A percentile compares a stretch with the other conserved stretches of the same genome.
Conservation (phyloP, 495 filamentous ascomycete species). For the Aspergillus bridgeri region DNA sequence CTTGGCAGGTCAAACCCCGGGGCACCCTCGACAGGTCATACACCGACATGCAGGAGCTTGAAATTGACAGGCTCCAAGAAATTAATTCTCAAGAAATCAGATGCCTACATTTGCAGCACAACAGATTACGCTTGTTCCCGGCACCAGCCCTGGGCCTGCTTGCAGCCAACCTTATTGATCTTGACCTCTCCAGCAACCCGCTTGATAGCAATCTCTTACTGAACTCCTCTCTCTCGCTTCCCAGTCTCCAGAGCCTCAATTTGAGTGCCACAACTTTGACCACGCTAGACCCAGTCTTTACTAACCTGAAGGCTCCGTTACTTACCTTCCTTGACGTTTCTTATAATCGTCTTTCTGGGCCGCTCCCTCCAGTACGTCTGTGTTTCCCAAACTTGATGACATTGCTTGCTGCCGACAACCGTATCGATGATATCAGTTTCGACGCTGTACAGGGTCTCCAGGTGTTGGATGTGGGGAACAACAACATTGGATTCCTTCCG, state of each 20-base stretch:
- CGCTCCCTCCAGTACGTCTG: conserved; percentile 55
- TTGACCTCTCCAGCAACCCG: conserved; percentile 80
- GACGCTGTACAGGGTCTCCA: conserved; percentile 71
- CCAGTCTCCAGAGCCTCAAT: conserved; percentile 70
- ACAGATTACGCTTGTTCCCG: conserved; percentile 68
- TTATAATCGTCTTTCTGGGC: conserved; percentile 66
- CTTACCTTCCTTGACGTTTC: conserved; percentile 76
- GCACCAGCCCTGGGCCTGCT: conserved; percentile 59
- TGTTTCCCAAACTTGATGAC: conserved; percentile 63
- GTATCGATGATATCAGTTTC: conserved; percentile 65
- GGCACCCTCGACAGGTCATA: conserved; percentile 72
- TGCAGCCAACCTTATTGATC: conserved; percentile 60
- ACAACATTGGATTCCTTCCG: conserved; percentile 73
- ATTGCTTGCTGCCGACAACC: conserved; percentile 73
- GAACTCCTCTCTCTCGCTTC: conserved; percentile 58
- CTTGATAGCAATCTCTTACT: conserved; percentile 60
- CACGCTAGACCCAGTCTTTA: conserved; percentile 57
- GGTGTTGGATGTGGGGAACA: conserved; percentile 74
- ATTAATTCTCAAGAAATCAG: conserved; percentile 46
- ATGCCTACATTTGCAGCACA: conserved; percentile 69
- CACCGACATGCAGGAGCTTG: conserved; percentile 52
- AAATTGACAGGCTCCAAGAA: conserved; percentile 41
- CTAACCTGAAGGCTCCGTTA: conserved; percentile 63
- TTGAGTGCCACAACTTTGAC: conserved; percentile 66
- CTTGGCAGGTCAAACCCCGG: conserved; percentile 64